A percentile compares a stretch with the other conserved stretches of the same genome.
Conservation (phyloP, 2,329 filamentous ascomycete species). For the Pestalotiopsis sp. region DNA sequence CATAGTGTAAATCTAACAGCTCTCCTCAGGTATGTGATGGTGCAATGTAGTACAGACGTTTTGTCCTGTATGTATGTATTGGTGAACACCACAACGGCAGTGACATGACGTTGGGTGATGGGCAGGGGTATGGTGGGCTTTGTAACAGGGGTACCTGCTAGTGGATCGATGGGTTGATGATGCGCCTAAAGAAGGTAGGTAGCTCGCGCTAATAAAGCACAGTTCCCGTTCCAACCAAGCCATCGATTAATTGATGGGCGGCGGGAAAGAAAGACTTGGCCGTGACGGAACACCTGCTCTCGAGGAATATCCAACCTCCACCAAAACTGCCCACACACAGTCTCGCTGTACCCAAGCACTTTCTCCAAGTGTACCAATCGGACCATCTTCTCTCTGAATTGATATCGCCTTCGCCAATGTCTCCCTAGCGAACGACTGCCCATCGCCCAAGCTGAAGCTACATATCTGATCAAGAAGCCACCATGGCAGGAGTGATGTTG, state of each 20-base stretch:
- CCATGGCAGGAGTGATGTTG: slow-evolving; percentile 32
- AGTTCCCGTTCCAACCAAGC: neutral
- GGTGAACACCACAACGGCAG: neutral
- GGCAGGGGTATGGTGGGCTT: neutral
- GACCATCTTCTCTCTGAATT: neutral
- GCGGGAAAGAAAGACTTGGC: neutral
- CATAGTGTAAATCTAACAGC: neutral
- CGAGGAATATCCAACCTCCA: too few species aligned
- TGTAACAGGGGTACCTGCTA: neutral
- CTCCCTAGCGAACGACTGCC: neutral
- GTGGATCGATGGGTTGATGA: neutral
- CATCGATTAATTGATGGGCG: neutral
- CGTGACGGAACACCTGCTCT: too few species aligned
- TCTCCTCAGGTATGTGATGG: neutral
- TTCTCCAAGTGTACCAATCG: too few species aligned
- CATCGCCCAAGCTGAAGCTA: neutral
- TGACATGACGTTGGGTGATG: neutral
- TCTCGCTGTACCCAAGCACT: too few species aligned
- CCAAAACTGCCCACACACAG: too few species aligned
- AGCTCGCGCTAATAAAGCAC: neutral
- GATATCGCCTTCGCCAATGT: neutral
- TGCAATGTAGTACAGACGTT: neutral
- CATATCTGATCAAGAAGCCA: slow-evolving; percentile 6
- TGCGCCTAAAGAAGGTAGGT: neutral
- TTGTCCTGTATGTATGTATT: neutral